Base-by-base conservation (phyloP, 2,329 filamentous ascomycete genomes). In the Beauveria bassiana region DNA sequence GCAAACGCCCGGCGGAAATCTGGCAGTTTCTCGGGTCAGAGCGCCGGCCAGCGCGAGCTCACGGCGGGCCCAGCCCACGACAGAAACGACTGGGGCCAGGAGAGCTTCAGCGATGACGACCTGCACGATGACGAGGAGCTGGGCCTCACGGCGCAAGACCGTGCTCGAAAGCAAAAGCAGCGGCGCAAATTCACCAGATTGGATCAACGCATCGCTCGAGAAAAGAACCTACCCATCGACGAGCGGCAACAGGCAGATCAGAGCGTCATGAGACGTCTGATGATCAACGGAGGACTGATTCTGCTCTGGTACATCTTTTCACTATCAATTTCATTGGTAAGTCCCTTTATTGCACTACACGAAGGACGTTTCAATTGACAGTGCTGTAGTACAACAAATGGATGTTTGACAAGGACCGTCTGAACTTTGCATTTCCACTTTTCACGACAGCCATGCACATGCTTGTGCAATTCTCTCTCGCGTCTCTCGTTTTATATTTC, bases 341-440 rank as follows among this genome's bases (percentile, higher is more conserved):
- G 88, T 79, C 18, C n/a, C 31, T 52, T 14, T 5, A 14, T n/a
- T 22, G 28, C 43, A 45, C 55, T 60, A 50, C 45, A 18, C 28
- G 51, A 38, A 18, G 16, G 31, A 16, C 26, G n/a, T 22, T 14
- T 22, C 51, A 49, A 71, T 70, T 46, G 26, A 49, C 45, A 14
- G 53, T 65, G 93, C 88, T 98, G 55, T 66, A 95, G 88, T 99
- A 98, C 81, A 99, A 99, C 82, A 98, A 97, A 78, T 98, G 95
- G 95, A 98, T 99, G 93, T 98, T 99, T 77, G 90, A 90, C 70
- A 83, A 88, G 64, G 83, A 88, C 67, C 86, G 89, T 66, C 84
- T 96, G 67, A 88, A 97, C 75, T 99, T 99, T 73, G 87, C 90
- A 57, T 98, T 95, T 70, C 95, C 95, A 45, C 83, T 99, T 55